phyloP scores from a whole-genome alignment of 2,329 filamentous ascomycete species.

The Kalmusia sp. region DNA sequence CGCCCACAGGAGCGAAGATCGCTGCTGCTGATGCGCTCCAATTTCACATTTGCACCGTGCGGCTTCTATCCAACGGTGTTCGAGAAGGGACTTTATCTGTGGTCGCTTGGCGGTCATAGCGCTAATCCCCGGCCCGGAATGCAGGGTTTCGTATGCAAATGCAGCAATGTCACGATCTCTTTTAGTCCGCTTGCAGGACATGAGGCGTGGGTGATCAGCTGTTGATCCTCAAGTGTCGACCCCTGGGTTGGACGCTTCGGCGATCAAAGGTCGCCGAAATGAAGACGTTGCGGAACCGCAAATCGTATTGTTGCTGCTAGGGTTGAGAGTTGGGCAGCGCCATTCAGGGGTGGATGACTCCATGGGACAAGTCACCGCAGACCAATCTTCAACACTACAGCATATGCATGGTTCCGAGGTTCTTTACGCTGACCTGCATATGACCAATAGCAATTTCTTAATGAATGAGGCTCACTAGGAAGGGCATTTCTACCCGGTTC shows the following conservation, averaged over 20 bases:
- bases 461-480: too few relatives aligned
- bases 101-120: background rate
- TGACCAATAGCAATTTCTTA: too few relatives aligned
- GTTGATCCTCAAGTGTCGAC: background rate
- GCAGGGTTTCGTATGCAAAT: constrained; percentile 8
- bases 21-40: background rate
- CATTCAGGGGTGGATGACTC: too few relatives aligned
- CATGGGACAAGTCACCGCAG: too few relatives aligned
- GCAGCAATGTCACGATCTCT: constrained; percentile 13
- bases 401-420: too few relatives aligned
- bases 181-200: constrained; percentile 15
- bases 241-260: background rate
- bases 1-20: constrained; percentile 1
- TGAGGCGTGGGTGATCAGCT: constrained; percentile 10
- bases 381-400: too few relatives aligned
- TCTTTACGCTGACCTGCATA: too few relatives aligned
- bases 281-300: too few relatives aligned
- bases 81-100: background rate
- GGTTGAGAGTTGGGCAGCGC: too few relatives aligned
- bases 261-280: background rate
- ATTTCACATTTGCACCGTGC: background rate
- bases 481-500: too few relatives aligned
- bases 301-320: too few relatives aligned
- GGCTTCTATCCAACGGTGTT: constrained; percentile 2
- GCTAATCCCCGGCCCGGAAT: background rate